These are phyloP conservation scores for Phytophthora syringae DNA, from an alignment of 352 stramenopile genomes.

Conservation along the genomic window DNA sequence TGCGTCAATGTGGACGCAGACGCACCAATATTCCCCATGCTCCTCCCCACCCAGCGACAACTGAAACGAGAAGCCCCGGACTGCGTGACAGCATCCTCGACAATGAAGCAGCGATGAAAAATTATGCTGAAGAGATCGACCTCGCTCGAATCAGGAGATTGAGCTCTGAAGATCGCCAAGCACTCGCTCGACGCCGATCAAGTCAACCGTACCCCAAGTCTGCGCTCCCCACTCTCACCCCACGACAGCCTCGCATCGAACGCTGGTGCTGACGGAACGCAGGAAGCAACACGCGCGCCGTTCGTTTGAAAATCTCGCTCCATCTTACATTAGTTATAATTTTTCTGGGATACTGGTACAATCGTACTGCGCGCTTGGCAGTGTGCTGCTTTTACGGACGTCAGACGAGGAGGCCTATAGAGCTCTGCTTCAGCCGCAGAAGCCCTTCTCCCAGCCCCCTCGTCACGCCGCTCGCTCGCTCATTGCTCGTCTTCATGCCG, in stretches of 20 bases:
- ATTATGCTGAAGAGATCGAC: constrained; percentile 36
- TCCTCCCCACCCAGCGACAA: constrained; percentile 8
- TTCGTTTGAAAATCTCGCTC: constrained; percentile 43
- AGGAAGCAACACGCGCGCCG: neutral
- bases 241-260: constrained; percentile 20
- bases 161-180: constrained; percentile 34
- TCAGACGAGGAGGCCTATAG: constrained; percentile 2
- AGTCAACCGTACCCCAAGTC: constrained; percentile 1
- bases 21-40: constrained; percentile 7
- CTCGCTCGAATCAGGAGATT: constrained; percentile 36
- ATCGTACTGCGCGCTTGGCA: constrained; percentile 45
- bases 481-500: constrained; percentile 39
- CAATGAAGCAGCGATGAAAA: constrained; percentile 42
- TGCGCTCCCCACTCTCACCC: constrained; percentile 25
- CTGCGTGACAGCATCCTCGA: constrained; percentile 25
- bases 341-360: constrained; percentile 47
- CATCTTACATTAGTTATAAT: constrained; percentile 53
- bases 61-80: neutral
- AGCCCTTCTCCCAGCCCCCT: constrained; percentile 13
- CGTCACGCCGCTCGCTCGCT: constrained; percentile 29
- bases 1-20: constrained; percentile 16
- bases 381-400: constrained; percentile 32
- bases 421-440: constrained; percentile 19
- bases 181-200: constrained; percentile 10
- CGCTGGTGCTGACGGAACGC: neutral